Evolutionary conservation across 2,329 filamentous ascomycete genomes (phyloP), one percentile per base, ranked within the genome.

Genomic region (Aciculosporium take): DNA sequence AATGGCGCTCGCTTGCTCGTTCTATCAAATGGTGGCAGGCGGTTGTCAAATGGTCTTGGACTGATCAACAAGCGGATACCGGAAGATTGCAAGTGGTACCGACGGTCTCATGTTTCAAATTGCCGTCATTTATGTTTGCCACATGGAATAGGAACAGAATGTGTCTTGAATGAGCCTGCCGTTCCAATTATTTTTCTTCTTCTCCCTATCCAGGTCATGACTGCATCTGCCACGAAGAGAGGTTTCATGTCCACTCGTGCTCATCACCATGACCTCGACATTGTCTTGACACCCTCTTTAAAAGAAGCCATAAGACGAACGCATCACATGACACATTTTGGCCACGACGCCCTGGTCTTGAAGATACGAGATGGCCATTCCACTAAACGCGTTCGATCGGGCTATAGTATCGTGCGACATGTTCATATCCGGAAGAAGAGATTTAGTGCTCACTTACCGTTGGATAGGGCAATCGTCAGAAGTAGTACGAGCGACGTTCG

Each of bases 1-100:
- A 27, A 35, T 25, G 35, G 30, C 18, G 33, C 40, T 40, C 32
- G 40, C 40, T 41, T 42, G 31, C 36, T 37, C 21, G 25, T 25
- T 24, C 39, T 29, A 29, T 38, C 10, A 24, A 15, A 37, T 24
- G 9, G 9, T 6, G 13, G 21, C 31, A 13, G 23, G 10, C 7
- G 7, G 30, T 23, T 24, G 23, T 9, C 13, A 31, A 41, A 21
- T n/a, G 6, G 7, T 13, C n/a, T 4, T 10, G 15, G 5, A 25
- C 12, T 27, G 34, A 21, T 10, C 13, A 4, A 6, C 24, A 20
- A n/a, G 8, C n/a, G 13, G 37, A 31, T 24, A 13, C 6, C 17
- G 21, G 10, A 27, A 32, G 2, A 31, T 25, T 18, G 20, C 21
- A 24, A 30, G 21, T 9, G n/a, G n/a, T 10, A n/a, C 21, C 7